Evolutionary conservation across 306 rosid genomes (phyloP), one percentile per base, ranked within the genome.

Genomic region (Glycine tomentella): DNA sequence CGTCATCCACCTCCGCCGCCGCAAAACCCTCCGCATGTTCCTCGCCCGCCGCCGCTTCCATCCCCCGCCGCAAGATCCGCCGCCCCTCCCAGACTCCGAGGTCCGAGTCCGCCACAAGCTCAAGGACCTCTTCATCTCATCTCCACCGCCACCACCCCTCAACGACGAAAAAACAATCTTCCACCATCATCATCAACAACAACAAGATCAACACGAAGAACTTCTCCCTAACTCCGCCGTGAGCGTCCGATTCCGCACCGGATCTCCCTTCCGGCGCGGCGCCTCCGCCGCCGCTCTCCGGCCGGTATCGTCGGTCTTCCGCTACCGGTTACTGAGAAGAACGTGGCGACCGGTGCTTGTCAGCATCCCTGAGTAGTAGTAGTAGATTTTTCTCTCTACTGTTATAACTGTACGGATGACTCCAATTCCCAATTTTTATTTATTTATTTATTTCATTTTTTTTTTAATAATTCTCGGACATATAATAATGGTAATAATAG

Each of bases 341-440:
- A 88, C 91, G 73, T 92, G 98, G 97, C 94, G 98, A 36, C 98
- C 97, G 13, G 86, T 91, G 64, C 90, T 94, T 33, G 88, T 91
- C 72, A 68, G 93, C 16, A 92, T 94, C 76, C 98, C 98, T 4
- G 98, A 84, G 68, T 84, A 94, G 90, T 85, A n/a, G n/a, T n/a
- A 4, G 15, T 71, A 36, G 40, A 71, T 9, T 46, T 46, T 46
- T 5, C 51, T 46, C 51, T 46, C 65, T 38, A 38, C 44, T 38
- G 44, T 38, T 38, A 38, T 38, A 38, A 38, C 44, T 69, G 90
- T 88, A 89, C 82, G 84, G 84, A 77, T 66, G 7, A 72, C 67
- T 80, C 75, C 33, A 53, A 36, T 67, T 87, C 59, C 42, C 15
- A 44, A 59, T 12, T 78, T 78, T 72, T 74, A n/a, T 69, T 49